Percentiles rank a stretch among this genome's conserved stretches.
These are phyloP conservation scores for Talaromyces islandicus DNA, from an alignment of 2,329 filamentous ascomycete genomes.

Conservation along the genomic window DNA sequence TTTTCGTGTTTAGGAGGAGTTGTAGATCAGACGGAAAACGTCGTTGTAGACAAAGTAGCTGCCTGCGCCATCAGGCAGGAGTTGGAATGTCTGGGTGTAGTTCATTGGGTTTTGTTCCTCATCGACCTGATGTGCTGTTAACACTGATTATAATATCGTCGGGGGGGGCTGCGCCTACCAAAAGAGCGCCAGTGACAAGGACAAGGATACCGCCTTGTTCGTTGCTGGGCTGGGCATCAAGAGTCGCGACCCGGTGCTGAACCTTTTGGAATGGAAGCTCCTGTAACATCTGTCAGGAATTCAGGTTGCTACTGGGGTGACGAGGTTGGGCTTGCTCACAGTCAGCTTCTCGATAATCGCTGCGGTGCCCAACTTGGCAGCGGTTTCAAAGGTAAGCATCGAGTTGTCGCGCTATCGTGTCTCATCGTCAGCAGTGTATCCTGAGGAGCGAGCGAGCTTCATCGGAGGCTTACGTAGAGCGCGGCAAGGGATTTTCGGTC, in stretches of 20 bases:
- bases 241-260: constrained; percentile 67
- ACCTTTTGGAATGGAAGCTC: constrained; percentile 75
- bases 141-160: neutral
- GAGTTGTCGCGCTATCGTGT: constrained; percentile 65
- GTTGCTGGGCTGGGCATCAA: constrained; percentile 75
- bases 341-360: constrained; percentile 74
- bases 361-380: constrained; percentile 56
- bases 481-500: constrained; percentile 58
- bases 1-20: constrained; percentile 16
- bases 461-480: constrained; percentile 65
- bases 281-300: constrained; percentile 40
- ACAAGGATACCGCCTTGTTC: constrained; percentile 69
- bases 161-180: constrained; percentile 52
- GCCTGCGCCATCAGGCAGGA: constrained; percentile 60
- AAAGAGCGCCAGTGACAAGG: constrained; percentile 77
- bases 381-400: constrained; percentile 88
- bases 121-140: constrained; percentile 58
- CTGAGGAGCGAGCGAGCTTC: neutral
- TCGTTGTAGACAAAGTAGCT: constrained; percentile 91
- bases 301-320: neutral
- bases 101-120: constrained; percentile 81
- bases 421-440: constrained; percentile 4
- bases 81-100: constrained; percentile 86
- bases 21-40: constrained; percentile 83
- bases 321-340: constrained; percentile 46